phyloP scores from a whole-genome alignment of 2,329 filamentous ascomycete genomes.

The Lachnellula hyalina region DNA sequence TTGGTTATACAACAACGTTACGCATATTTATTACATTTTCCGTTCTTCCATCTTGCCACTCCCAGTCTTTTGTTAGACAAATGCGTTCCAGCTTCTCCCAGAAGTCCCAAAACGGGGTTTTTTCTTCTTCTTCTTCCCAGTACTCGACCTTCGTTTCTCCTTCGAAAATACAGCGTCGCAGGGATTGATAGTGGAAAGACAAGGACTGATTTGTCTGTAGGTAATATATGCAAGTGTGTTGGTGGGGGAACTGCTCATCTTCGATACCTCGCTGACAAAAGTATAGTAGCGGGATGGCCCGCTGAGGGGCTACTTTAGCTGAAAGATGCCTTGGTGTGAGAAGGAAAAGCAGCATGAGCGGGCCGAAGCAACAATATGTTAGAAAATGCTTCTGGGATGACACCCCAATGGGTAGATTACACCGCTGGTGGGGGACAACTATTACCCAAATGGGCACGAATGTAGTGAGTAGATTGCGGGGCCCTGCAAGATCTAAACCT shows the following conservation, averaged over 20 bases:
- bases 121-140: too few relatives aligned
- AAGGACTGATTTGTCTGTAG: not conserved
- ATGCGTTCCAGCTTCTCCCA: not conserved
- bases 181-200: not conserved
- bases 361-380: conserved; percentile 20
- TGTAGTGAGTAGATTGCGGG: conserved; percentile 9
- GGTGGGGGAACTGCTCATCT: not conserved
- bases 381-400: not conserved
- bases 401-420: not conserved
- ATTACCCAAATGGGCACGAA: conserved; percentile 15
- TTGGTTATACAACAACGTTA: too few relatives aligned
- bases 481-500: not conserved
- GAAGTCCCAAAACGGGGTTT: too few relatives aligned
- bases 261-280: not conserved
- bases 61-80: too few relatives aligned
- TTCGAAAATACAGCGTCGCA: not conserved
- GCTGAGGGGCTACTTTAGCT: conserved; percentile 19
- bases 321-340: conserved; percentile 17
- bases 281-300: conserved; percentile 18
- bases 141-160: not conserved
- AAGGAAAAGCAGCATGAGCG: conserved; percentile 16
- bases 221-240: not conserved
- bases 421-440: conserved; percentile 9
- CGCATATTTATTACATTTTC: too few relatives aligned
- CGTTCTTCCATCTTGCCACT: too few relatives aligned